A percentile compares a stretch with the other conserved stretches of the same genome.
phyloP scores from a whole-genome alignment of 2,329 filamentous ascomycete species.

The Tolypocladium cylindrosporum region DNA sequence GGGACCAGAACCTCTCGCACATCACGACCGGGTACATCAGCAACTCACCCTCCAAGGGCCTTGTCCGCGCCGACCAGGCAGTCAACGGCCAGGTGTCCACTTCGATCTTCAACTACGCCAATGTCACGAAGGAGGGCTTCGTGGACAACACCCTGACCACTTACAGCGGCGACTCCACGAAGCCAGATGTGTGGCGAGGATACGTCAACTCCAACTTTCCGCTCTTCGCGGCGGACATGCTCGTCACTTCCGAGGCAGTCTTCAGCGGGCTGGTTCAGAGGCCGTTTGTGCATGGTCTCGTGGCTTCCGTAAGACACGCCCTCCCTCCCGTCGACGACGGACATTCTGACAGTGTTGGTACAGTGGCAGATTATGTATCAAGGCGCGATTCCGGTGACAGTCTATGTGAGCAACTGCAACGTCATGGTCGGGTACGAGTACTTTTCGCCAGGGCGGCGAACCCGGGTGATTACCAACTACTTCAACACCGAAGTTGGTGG shows the following conservation, averaged over 20 bases:
- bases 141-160: slow-evolving; percentile 25
- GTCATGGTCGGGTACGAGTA: slow-evolving; percentile 26
- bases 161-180: slow-evolving; percentile 7
- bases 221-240: slow-evolving; percentile 17
- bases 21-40: slow-evolving; percentile 24
- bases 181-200: slow-evolving; percentile 17
- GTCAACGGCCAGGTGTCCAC: slow-evolving; percentile 16
- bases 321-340: not conserved
- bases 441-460: slow-evolving; percentile 15
- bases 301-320: slow-evolving; percentile 14
- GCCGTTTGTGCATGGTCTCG: slow-evolving; percentile 7
- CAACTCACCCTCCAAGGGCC: slow-evolving; percentile 18
- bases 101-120: slow-evolving; percentile 24
- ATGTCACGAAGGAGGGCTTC: slow-evolving; percentile 20
- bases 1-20: slow-evolving; percentile 27
- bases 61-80: slow-evolving; percentile 22
- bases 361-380: slow-evolving; percentile 28
- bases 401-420: slow-evolving; percentile 22
- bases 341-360: not conserved
- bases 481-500: slow-evolving; percentile 13
- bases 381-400: slow-evolving; percentile 21
- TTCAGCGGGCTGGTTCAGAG: slow-evolving; percentile 13
- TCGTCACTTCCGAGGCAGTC: slow-evolving; percentile 14
- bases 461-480: slow-evolving; percentile 18
- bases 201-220: slow-evolving; percentile 28